phyloP scores from a whole-genome alignment of 495 filamentous ascomycete genomes.

The Peziza echinospora region DNA sequence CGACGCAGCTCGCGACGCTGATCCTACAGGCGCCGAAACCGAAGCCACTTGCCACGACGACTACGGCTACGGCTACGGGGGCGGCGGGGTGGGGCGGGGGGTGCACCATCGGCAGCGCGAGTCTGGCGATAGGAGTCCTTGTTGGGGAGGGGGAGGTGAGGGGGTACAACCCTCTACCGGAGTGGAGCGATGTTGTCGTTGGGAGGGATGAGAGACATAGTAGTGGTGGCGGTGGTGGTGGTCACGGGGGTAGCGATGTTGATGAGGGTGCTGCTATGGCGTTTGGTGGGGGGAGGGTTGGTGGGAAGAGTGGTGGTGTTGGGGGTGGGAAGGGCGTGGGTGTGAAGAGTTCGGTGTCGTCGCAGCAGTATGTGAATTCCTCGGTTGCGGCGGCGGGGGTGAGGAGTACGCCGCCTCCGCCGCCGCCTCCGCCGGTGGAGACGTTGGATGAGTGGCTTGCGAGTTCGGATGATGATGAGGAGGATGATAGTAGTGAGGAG shows the following conservation, averaged over 20 bases:
- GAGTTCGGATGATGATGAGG: conserved; percentile 10
- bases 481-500: conserved; percentile 11
- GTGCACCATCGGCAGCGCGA: conserved; percentile 59
- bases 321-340: conserved; percentile 4
- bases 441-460: conserved; percentile 77
- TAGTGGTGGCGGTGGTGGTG: conserved; percentile 36
- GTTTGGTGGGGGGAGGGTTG: conserved; percentile 9
- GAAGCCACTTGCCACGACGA: conserved; percentile 65
- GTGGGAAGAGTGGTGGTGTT: conserved; percentile 34
- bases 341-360: conserved; percentile 21
- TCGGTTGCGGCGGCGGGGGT: conserved; percentile 12
- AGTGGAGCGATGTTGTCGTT: conserved; percentile 36
- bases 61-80: conserved; percentile 36
- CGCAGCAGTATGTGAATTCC: conserved; percentile 12
- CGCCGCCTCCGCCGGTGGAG: conserved; percentile 29
- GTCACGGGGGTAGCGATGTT: too few species aligned
- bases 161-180: conserved; percentile 58
- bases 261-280: conserved; percentile 10
- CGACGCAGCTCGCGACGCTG: conserved; percentile 67
- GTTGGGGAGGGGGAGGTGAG: conserved; percentile 43
- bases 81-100: conserved; percentile 52
- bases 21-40: conserved; percentile 87
- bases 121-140: conserved; percentile 33
- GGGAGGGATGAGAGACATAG: conserved; percentile 8
- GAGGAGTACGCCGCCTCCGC: conserved; percentile 22